Evolutionary conservation across 2,329 filamentous ascomycete species (phyloP), one percentile per base, ranked within the genome.

Genomic region (Sporothrix globosa): DNA sequence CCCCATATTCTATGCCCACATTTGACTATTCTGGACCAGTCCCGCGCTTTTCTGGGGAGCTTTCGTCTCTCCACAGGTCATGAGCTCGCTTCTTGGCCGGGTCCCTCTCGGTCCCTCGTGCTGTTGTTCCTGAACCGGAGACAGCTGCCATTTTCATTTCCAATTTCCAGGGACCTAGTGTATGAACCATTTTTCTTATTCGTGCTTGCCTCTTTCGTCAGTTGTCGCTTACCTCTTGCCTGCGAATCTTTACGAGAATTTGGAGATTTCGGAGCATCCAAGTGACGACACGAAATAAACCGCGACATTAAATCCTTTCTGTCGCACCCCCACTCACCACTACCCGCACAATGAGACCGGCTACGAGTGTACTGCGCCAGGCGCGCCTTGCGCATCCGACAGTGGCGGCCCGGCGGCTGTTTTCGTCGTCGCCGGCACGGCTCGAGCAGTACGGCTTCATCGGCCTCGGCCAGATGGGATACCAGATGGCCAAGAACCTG

Each of bases 401-500:
- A 27, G 39, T 27, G 48, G 52, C 52, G 6, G 54, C 54, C 17
- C 70, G 54, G 21, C 65, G 72, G 2, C 1, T 34, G 58, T 88
- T 88, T 76, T 83, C 85, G 24, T 81, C 80, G 11, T 83, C 86
- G 66, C 70, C 83, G 13, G 76, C 79, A 39, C 79, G 83, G 71
- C 75, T 84, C 69, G 84, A 87, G 58, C 84, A 78, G 58, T 88
- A 88, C 79, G 86, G 83, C 75, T 88, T 89, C 75, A 83, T 89
- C 69, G 87, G 87, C 17, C 78, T 89, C 17, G 87, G 87, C 6
- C 86, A 88, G 73, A 89, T 89, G 87, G 87, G 87, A 54, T 88
- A 85, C 75, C 86, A 87, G 80, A 88, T 89, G 87, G 87, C 86
- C 72, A 85, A 83, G 79, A 89, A 88, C 76, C 82, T 89, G 4